These are phyloP conservation scores for Kazachstania sp. DNA, from an alignment of 1,139 yeast genomes.

Conservation along the genomic window DNA sequence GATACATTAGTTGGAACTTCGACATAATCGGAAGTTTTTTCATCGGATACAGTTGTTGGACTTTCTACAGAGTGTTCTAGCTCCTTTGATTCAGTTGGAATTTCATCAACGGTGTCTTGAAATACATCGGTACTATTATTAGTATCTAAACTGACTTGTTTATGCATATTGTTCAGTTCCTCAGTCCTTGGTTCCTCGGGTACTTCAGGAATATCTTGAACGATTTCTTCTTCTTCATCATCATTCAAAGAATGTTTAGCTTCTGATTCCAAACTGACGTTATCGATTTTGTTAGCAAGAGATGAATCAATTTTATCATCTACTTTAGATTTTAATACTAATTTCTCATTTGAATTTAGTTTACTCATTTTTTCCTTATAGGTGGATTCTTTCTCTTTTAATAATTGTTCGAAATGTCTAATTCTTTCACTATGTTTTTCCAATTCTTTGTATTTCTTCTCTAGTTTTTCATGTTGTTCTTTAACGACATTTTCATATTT, in stretches of 20 bases:
- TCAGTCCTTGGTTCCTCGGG: conserved; percentile 37
- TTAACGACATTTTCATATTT: conserved; percentile 30
- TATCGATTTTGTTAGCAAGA: conserved; percentile 1
- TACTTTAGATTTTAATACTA: background rate
- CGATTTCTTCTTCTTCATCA: conserved; percentile 38
- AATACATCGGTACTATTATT: conserved; percentile 40
- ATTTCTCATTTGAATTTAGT: background rate
- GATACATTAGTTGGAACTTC: conserved; percentile 3
- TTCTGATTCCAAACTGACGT: background rate
- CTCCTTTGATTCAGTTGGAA: conserved; percentile 5
- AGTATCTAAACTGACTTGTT: conserved; percentile 34
- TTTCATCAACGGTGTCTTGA: conserved; percentile 35
- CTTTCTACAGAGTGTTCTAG: background rate
- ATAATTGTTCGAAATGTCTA: conserved; percentile 23
- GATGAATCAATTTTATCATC: background rate
- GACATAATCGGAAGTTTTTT: conserved; percentile 1
- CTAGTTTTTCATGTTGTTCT: conserved; percentile 35
- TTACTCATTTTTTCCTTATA: conserved; percentile 39
- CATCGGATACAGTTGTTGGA: background rate
- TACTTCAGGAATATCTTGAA: conserved; percentile 39
- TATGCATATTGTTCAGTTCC: conserved; percentile 5
- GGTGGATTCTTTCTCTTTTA: conserved; percentile 48
- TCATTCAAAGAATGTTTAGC: background rate
- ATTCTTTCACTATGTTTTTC: conserved; percentile 19
- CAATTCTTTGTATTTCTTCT: conserved; percentile 29